Evolutionary conservation across 345 rosid genomes (phyloP).

Genomic region (Populus euphratica): DNA sequence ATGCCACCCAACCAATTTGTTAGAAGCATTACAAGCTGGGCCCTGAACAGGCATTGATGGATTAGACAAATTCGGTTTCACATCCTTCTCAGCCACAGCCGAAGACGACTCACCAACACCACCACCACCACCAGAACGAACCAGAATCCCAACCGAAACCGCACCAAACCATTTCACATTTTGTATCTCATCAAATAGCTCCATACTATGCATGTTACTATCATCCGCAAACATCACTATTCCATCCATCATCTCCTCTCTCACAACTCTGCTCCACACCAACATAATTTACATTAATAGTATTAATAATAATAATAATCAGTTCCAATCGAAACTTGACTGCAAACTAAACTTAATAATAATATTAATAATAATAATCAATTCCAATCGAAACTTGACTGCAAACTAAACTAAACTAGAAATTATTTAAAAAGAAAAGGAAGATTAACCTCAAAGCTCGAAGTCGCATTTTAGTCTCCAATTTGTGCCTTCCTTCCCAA

Average conservation of each 20-base stretch:
- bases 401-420: not conserved
- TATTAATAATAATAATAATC: not conserved
- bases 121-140: conserved; percentile 50
- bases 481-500: conserved; percentile 65
- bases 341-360: not conserved
- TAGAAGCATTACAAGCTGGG: conserved; percentile 82
- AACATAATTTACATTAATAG: conserved; percentile 18
- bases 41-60: conserved; percentile 76
- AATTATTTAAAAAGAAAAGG: not conserved
- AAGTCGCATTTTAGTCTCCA: conserved; percentile 86
- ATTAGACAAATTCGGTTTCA: conserved; percentile 26
- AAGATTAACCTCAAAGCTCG: conserved; percentile 57
- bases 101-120: conserved; percentile 10
- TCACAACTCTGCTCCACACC: conserved; percentile 54
- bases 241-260: conserved; percentile 90
- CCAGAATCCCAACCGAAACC: conserved; percentile 77
- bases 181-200: conserved; percentile 88
- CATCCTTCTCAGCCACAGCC: conserved; percentile 27
- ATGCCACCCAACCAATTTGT: conserved; percentile 81
- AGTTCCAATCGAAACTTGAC: not conserved
- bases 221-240: conserved; percentile 92
- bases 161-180: conserved; percentile 90
- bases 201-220: conserved; percentile 97
- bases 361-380: not conserved
- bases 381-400: not conserved